These are phyloP conservation scores for Coemansia sp. DNA, from an alignment of 192 early-diverging fungal species.

Conservation along the genomic window DNA sequence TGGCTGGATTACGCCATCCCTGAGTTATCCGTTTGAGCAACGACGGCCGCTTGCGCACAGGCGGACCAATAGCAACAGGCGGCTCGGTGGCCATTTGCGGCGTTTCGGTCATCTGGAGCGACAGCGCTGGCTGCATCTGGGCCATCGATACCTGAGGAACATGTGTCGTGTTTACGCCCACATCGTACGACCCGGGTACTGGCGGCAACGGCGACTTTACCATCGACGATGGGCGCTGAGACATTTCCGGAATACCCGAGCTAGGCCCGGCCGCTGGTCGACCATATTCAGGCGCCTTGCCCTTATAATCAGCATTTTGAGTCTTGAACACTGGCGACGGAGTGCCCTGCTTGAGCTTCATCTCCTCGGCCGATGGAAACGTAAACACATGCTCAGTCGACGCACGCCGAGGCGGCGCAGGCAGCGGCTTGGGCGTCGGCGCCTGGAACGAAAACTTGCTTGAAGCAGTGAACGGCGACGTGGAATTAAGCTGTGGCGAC, in stretches of 20 bases:
- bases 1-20: constrained; percentile 43
- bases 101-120: not conserved
- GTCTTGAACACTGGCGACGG: constrained; percentile 31
- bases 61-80: not conserved
- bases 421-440: constrained; percentile 18
- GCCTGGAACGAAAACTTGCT: constrained; percentile 41
- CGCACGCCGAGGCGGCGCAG: constrained; percentile 21
- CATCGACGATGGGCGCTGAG: constrained; percentile 12
- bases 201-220: constrained; percentile 4
- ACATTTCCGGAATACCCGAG: constrained; percentile 19
- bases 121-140: not conserved
- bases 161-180: constrained; percentile 21
- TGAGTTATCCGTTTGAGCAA: constrained; percentile 45
- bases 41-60: constrained; percentile 36
- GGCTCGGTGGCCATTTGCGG: not conserved
- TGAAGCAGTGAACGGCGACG: constrained; percentile 9
- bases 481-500: not conserved
- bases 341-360: constrained; percentile 4
- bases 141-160: not conserved
- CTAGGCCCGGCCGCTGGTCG: not conserved
- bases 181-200: constrained; percentile 6
- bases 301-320: not conserved
- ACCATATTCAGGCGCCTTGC: constrained; percentile 2
- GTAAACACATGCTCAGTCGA: constrained; percentile 31
- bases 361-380: constrained; percentile 25